Percentiles rank a stretch among this genome's conserved stretches.
phyloP scores from a whole-genome alignment of 164 flowering plant genomes.

The grape (Vitis vinifera) region ASM3070453v1 NC_081822.1:5818001-5818500 shows the following conservation, averaged over 20 bases:
- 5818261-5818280: neutral
- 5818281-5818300: neutral
- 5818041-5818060: too few species aligned
- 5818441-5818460: constrained; percentile 49
- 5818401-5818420: neutral
- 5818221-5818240: neutral
- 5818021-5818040: too few species aligned
- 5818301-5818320: neutral
- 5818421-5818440: neutral
- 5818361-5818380: neutral
- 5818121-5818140: neutral
- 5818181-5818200: neutral
- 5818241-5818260: too few species aligned
- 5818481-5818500: constrained; percentile 60
- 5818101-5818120: neutral
- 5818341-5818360: neutral
- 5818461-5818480: constrained; percentile 72
- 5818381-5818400: neutral
- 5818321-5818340: neutral
- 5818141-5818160: neutral
- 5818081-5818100: neutral
- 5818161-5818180: neutral
- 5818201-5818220: neutral
- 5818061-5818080: neutral
- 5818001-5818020: too few species aligned